These are phyloP conservation scores for Termitomyces sp. DNA, from an alignment of 768 basidiomycete species.

Conservation along the genomic window DNA sequence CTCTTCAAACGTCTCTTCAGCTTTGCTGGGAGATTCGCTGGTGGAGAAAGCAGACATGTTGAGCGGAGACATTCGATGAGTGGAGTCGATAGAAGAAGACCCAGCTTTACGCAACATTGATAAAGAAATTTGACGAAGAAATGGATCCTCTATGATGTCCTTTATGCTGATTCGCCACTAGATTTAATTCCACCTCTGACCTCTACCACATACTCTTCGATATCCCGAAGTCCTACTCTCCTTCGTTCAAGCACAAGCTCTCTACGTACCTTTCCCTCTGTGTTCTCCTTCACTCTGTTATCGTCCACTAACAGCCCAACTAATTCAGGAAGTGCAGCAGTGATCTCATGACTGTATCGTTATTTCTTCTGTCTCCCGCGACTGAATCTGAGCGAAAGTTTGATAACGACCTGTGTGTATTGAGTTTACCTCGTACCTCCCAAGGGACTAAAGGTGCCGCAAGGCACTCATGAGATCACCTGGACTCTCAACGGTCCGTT, in stretches of 20 bases:
- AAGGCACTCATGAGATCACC: background rate
- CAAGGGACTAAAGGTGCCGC: background rate
- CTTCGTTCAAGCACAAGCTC: background rate
- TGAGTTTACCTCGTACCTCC: background rate
- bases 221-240: background rate
- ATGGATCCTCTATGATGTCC: background rate
- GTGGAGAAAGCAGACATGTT: slow-evolving; percentile 34
- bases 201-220: background rate
- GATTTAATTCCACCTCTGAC: background rate
- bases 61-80: slow-evolving; percentile 54
- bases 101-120: slow-evolving; percentile 14
- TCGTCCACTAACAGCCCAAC: background rate
- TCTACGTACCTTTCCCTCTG: background rate
- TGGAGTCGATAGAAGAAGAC: slow-evolving; percentile 24
- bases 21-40: slow-evolving; percentile 47
- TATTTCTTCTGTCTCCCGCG: background rate
- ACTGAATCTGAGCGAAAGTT: background rate
- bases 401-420: background rate
- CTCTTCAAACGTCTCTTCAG: slow-evolving; percentile 63
- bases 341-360: background rate
- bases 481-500: slow-evolving; percentile 6
- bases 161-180: background rate
- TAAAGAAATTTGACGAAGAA: too few relatives aligned
- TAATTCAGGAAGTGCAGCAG: background rate
- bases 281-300: background rate